Evolutionary conservation across 2,329 filamentous ascomycete species (phyloP), one percentile per base, ranked within the genome.

Genomic region (Cladosporium colombiae): DNA sequence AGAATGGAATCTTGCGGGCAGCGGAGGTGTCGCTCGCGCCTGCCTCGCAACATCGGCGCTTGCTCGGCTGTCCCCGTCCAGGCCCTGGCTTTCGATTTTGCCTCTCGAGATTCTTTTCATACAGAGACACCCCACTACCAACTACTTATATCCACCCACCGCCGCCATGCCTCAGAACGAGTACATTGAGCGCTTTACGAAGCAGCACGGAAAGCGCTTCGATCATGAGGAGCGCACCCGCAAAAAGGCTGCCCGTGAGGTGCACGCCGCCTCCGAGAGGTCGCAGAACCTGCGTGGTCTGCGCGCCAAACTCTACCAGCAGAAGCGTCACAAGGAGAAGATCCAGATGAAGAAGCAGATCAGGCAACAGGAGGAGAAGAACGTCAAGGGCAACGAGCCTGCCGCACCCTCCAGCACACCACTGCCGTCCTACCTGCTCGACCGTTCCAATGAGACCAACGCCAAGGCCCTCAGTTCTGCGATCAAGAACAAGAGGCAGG

Each of bases 281-380:
- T 93, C 95, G 27, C 94, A 98, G 84, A 97, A 95, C 79, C 85
- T 97, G 75, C 90, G 91, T 68, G 95, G 95, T 70, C 87, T 98
- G 73, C 86, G 92, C 69, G 95, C 95, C 72, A 99, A 99, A 85
- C 84, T 96, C 75, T 89, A 95, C 83, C 90, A 94, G 79, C 89
- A 98, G 86, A 92, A 93, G 84, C 88, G 95, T 29, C 91, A 93
- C 83, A 91, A 93, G 79, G 93, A 99, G 85, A 99, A 99, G 89
- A 96, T 97, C 78, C 92, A 96, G 86, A 93, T 97, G 90, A 91
- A 90, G 81, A 96, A 97, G 86, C 84, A 89, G 75, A 96, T 99
- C 86, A 92, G 91, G 81, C 91, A 92, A 53, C 92, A 97, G 83
- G 95, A 99, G 81, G 92, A 97, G 84, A 89, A 92, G 81, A 96